phyloP scores from a whole-genome alignment of 257 asterid genomes.

The Paulownia fortunei region DNA sequence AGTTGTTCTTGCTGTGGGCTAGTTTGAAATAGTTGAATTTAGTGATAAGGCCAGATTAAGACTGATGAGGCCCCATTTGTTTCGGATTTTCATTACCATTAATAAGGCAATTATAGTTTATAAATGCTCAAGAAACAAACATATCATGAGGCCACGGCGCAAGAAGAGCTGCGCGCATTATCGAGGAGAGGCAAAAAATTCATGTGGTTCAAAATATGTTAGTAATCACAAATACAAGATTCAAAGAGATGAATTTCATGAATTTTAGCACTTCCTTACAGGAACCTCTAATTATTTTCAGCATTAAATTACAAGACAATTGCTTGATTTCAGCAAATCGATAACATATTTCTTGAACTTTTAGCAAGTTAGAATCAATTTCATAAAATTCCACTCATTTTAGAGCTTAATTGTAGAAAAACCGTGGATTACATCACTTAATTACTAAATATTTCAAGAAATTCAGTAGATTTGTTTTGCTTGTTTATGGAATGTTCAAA shows the following conservation, averaged over 20 bases:
- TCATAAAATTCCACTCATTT: neutral
- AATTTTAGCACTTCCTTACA: neutral
- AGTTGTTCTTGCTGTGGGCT: neutral
- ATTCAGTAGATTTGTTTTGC: neutral
- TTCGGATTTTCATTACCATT: neutral
- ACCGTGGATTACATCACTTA: neutral
- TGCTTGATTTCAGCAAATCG: neutral
- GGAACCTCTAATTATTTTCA: neutral
- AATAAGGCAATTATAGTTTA: neutral
- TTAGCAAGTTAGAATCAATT: neutral
- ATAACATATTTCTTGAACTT: neutral
- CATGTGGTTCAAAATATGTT: neutral
- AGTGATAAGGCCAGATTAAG: neutral
- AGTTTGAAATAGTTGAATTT: neutral
- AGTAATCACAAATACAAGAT: neutral
- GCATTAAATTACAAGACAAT: neutral
- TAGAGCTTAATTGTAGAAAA: slow-evolving; percentile 1
- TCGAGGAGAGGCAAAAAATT: neutral
- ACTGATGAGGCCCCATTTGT: neutral
- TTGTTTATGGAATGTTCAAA: neutral
- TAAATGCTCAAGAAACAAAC: neutral
- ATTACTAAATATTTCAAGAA: neutral
- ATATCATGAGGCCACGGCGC: neutral
- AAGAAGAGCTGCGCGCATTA: neutral
- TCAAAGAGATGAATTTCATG: neutral